phyloP scores from a whole-genome alignment of 306 rosid species.

The Fragaria ananassa region DNA sequence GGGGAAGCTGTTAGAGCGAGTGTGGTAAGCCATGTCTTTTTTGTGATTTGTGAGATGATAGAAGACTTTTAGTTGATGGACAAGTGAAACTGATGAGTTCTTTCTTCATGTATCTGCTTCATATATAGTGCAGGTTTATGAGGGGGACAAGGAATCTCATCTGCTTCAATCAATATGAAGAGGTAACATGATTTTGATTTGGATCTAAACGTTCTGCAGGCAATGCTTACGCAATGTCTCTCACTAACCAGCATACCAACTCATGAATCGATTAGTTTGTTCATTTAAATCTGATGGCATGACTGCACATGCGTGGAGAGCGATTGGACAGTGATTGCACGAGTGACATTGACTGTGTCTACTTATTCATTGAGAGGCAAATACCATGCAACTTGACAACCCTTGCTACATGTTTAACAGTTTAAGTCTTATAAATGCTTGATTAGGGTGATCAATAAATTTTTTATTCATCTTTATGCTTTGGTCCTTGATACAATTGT shows the following conservation, averaged over 20 bases:
- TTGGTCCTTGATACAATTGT: neutral
- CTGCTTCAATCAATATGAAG: neutral
- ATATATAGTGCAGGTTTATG: constrained; percentile 1
- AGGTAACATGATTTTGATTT: constrained; percentile 25
- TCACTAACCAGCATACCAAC: constrained; percentile 4
- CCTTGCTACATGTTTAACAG: neutral
- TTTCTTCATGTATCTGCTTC: neutral
- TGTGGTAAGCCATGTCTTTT: constrained; percentile 9
- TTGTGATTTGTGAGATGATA: neutral
- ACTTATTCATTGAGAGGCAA: neutral
- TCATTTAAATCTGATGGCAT: neutral
- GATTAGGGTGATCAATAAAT: neutral
- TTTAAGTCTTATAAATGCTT: neutral
- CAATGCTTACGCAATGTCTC: neutral
- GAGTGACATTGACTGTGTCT: neutral
- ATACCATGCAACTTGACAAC: neutral
- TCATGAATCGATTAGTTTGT: neutral
- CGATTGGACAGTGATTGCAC: constrained; percentile 3
- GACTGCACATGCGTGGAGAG: neutral
- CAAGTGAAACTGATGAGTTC: constrained; percentile 2
- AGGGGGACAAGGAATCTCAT: constrained; percentile 37
- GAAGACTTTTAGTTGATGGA: constrained; percentile 12
- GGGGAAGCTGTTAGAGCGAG: constrained; percentile 36
- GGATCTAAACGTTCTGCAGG: constrained; percentile 5
- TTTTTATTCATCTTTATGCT: neutral